A percentile compares a stretch with the other conserved stretches of the same genome.
phyloP scores from a whole-genome alignment of 352 stramenopile species.

The Sclerospora graminicola region DNA sequence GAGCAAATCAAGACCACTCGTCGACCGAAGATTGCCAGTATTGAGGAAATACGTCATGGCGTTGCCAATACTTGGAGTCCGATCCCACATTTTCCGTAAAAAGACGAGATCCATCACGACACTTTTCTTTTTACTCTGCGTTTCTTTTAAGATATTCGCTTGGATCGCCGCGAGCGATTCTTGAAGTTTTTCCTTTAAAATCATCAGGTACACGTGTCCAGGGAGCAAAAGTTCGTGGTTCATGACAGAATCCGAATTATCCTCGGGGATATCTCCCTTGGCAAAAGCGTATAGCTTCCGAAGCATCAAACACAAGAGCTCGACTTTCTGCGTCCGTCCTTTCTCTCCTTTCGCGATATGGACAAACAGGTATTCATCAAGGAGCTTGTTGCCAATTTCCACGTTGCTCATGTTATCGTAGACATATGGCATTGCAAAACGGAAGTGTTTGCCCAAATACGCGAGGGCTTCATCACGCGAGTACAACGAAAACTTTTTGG shows the following conservation, averaged over 20 bases:
- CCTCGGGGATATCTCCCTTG: slow-evolving; percentile 89
- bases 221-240: slow-evolving; percentile 96
- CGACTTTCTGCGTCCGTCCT: slow-evolving; percentile 83
- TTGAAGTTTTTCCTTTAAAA: slow-evolving; percentile 98
- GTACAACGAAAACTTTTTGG: slow-evolving; percentile 89
- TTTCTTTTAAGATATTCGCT: slow-evolving; percentile 75
- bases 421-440: slow-evolving; percentile 81
- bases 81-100: slow-evolving; percentile 90
- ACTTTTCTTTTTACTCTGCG: slow-evolving; percentile 35
- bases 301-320: slow-evolving; percentile 94
- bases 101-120: slow-evolving; percentile 82
- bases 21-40: slow-evolving; percentile 97
- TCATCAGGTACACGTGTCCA: slow-evolving; percentile 92
- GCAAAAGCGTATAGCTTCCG: slow-evolving; percentile 97
- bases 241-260: slow-evolving; percentile 98
- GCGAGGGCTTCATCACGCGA: slow-evolving; percentile 81
- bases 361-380: slow-evolving; percentile 94
- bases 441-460: slow-evolving; percentile 96
- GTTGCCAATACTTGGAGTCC: slow-evolving; percentile 82
- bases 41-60: slow-evolving; percentile 99
- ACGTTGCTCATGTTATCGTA: slow-evolving; percentile 83
- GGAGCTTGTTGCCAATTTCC: slow-evolving; percentile 83
- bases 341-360: slow-evolving; percentile 90
- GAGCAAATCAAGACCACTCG: slow-evolving; percentile 96
- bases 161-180: slow-evolving; percentile 82